Conservation (phyloP, 768 basidiomycete genomes). For the Amanita rimosa region DNA sequence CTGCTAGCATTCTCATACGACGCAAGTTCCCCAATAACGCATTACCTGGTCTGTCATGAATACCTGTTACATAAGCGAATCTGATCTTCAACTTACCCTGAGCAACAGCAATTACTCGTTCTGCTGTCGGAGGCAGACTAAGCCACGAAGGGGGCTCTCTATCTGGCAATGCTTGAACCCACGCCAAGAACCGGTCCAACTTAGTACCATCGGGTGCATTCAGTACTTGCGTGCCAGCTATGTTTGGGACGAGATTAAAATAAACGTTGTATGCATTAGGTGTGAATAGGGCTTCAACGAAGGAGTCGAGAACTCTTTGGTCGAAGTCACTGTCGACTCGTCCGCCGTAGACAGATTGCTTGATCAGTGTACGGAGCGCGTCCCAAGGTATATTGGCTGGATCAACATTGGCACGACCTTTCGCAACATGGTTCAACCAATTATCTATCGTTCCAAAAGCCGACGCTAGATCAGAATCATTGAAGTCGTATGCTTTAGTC, state of each 20-base stretch:
- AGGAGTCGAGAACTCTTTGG: conserved; percentile 84
- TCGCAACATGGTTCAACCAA: conserved; percentile 73
- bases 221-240: conserved; percentile 44
- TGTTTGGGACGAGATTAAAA: conserved; percentile 74
- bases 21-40: conserved; percentile 77
- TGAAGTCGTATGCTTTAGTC: conserved; percentile 97
- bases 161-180: conserved; percentile 86
- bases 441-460: conserved; percentile 87
- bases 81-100: conserved; percentile 51
- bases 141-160: conserved; percentile 93
- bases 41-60: conserved; percentile 40
- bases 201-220: conserved; percentile 86
- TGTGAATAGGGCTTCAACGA: conserved; percentile 86
- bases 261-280: conserved; percentile 85
- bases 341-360: conserved; percentile 94
- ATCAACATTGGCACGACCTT: conserved; percentile 86
- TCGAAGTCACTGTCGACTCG: conserved; percentile 93
- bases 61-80: background rate
- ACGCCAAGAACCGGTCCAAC: conserved; percentile 80
- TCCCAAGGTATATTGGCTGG: conserved; percentile 92
- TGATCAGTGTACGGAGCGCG: conserved; percentile 86
- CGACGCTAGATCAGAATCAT: conserved; percentile 94
- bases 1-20: conserved; percentile 83
- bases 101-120: conserved; percentile 81
- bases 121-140: conserved; percentile 85